Evolutionary conservation across 192 early-diverging fungal species (phyloP), one percentile per base, ranked within the genome.

Genomic region (Geosiphon pyriformis): DNA sequence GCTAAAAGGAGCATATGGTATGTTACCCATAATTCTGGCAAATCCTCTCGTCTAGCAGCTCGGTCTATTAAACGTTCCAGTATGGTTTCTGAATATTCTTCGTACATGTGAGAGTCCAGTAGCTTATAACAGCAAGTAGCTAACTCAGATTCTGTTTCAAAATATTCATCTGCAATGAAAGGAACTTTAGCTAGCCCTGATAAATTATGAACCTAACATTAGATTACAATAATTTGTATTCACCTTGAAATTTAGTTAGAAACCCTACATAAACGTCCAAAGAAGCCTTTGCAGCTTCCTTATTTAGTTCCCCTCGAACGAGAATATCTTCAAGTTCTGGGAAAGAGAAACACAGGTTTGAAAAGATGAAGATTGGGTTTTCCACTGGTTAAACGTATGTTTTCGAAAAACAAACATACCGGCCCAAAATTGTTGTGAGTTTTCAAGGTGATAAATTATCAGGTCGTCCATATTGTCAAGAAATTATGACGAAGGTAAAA

Each of bases 41-140:
- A 61, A 17, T 71, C 59, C 11, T 56, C 55, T 8, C 65, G 61
- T 11, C 26, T 35, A n/a, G 70, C 53, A 2, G 77, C 74, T 47
- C 61, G 70, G 0, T 37, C 56, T 32, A 79, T 53, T 11, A 76
- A 3, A 51, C 66, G 72, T 42, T 53, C 64, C 12, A 79, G 50
- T 26, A 74, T 63, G 3, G 26, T 67, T 12, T 70, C 67, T 27
- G 67, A 71, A 57, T 71, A 72, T 33, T 70, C 74, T 17, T 68
- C 61, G 59, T 76, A 85, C 31, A 78, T 51, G 23, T 73, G 64
- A 17, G 83, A 80, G 60, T 82, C 81, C 22, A 85, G 55, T 23
- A 85, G 64, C n/a, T 77, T 76, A 57, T 82, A 85, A 18, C 74
- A 76, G 20, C 76, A 75, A 31, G 69, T 37, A 1, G 68, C 73